Conservation (phyloP, 2,329 filamentous ascomycete species). For the Claviceps digitariae region DNA sequence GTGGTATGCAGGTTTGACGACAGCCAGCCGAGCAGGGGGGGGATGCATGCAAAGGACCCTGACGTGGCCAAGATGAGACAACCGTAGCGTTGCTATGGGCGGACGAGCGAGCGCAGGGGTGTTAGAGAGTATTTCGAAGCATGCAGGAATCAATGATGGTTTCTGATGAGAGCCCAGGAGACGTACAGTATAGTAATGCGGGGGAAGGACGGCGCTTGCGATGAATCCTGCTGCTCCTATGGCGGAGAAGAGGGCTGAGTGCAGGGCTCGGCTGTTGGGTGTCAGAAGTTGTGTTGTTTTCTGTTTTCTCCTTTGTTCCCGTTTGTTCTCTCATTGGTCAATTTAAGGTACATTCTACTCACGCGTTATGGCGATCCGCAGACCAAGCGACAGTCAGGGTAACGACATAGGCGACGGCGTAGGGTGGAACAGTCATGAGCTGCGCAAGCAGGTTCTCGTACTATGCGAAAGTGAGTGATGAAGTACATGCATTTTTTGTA, state of each 20-base stretch:
- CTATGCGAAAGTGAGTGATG: neutral
- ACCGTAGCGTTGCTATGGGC: conserved; percentile 52
- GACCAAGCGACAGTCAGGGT: conserved; percentile 37
- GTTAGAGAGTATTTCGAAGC: too few species aligned
- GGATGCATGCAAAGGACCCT: conserved; percentile 55
- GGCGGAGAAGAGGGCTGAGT: conserved; percentile 28
- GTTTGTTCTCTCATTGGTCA: too few species aligned
- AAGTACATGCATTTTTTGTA: too few species aligned
- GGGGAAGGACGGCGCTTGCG: conserved; percentile 48
- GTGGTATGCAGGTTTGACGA: conserved; percentile 55
- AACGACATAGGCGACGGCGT: conserved; percentile 41
- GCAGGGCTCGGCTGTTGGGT: conserved; percentile 22
- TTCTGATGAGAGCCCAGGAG: conserved; percentile 19
- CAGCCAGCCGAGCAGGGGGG: conserved; percentile 57
- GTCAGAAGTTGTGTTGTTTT: too few species aligned
- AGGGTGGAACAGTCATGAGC: conserved; percentile 54
- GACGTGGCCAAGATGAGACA: conserved; percentile 54
- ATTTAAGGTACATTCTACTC: too few species aligned
- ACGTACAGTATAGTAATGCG: conserved; percentile 32
- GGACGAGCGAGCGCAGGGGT: too few species aligned
- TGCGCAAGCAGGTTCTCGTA: conserved; percentile 43
- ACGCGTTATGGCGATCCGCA: conserved; percentile 46
- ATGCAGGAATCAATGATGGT: too few species aligned
- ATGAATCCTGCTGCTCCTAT: conserved; percentile 39
- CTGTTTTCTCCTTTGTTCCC: too few species aligned